These are phyloP conservation scores for Scytalidium lignicola DNA, from an alignment of 2,329 filamentous ascomycete species.

Conservation along the genomic window DNA sequence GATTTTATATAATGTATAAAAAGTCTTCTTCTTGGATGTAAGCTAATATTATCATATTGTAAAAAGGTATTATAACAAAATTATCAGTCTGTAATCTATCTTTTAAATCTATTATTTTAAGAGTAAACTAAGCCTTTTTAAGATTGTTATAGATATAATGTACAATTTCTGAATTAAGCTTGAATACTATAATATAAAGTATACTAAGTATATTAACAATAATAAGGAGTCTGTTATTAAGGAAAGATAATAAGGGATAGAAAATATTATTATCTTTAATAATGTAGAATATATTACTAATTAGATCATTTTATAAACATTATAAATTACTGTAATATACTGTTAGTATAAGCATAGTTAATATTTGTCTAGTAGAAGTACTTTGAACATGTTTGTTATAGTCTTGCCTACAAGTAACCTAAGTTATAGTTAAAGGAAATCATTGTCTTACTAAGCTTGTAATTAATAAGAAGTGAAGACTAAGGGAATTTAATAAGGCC, in stretches of 20 bases:
- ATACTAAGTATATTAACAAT: slow-evolving; percentile 29
- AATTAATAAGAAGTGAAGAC: too few species aligned
- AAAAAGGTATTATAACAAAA: slow-evolving; percentile 30
- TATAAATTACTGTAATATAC: slow-evolving; percentile 31
- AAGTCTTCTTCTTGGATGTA: slow-evolving; percentile 25
- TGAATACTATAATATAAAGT: slow-evolving; percentile 29
- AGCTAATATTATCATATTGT: slow-evolving; percentile 31
- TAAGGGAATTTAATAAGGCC: too few species aligned
- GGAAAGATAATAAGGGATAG: slow-evolving; percentile 22
- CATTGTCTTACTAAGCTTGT: too few species aligned
- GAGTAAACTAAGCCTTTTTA: slow-evolving; percentile 20
- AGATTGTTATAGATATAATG: slow-evolving; percentile 30
- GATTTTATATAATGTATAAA: slow-evolving; percentile 24
- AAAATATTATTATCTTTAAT: slow-evolving; percentile 26
- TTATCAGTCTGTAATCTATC: slow-evolving; percentile 20
- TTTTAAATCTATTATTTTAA: slow-evolving; percentile 17
- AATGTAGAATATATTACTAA: slow-evolving; percentile 28
- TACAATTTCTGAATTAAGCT: slow-evolving; percentile 22
- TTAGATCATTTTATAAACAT: slow-evolving; percentile 28
- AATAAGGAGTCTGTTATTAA: slow-evolving; percentile 27
- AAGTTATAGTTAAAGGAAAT: slow-evolving; percentile 14
- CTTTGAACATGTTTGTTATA: slow-evolving; percentile 21
- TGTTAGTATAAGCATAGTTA: slow-evolving; percentile 28
- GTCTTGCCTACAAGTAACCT: slow-evolving; percentile 27
- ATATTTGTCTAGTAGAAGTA: slow-evolving; percentile 24